These are phyloP conservation scores for Linum tenue DNA, from an alignment of 345 rosid genomes.

Conservation along the genomic window DNA sequence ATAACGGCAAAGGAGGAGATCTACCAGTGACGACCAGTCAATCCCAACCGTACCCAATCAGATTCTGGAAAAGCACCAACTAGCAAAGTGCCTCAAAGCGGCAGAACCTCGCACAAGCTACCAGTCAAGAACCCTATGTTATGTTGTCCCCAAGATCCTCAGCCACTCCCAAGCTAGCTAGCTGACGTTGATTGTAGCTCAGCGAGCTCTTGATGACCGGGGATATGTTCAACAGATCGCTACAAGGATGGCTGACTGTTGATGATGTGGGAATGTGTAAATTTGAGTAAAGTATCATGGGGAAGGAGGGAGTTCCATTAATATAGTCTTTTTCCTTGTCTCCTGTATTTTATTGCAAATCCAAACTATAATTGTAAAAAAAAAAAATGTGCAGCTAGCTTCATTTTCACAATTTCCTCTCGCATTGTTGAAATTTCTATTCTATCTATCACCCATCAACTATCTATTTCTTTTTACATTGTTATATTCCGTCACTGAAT, in stretches of 20 bases:
- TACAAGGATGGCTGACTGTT: conserved; percentile 91
- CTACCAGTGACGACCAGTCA: conserved; percentile 80
- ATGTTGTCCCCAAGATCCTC: conserved; percentile 95
- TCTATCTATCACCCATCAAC: no score
- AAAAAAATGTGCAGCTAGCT: no score
- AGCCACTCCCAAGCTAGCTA: conserved; percentile 84
- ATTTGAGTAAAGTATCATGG: no score
- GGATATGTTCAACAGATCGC: conserved; percentile 90
- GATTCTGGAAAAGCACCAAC: conserved; percentile 82
- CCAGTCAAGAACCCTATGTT: conserved; percentile 98
- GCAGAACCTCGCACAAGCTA: conserved; percentile 69
- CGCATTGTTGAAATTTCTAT: no score
- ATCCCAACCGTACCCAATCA: conserved; percentile 90
- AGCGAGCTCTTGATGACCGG: conserved; percentile 88
- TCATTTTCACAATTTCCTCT: no score
- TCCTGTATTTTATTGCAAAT: no score
- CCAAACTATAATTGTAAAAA: no score
- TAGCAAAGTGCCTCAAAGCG: conserved; percentile 86
- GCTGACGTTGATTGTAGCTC: conserved; percentile 73
- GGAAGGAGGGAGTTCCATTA: no score
- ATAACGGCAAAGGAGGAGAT: conserved; percentile 68
- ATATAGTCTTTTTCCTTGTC: no score
- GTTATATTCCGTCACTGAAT: no score
- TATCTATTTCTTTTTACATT: no score
- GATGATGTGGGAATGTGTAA: no score